phyloP scores from a whole-genome alignment of 352 stramenopile genomes.

The Globisporangium takayamanum region DNA sequence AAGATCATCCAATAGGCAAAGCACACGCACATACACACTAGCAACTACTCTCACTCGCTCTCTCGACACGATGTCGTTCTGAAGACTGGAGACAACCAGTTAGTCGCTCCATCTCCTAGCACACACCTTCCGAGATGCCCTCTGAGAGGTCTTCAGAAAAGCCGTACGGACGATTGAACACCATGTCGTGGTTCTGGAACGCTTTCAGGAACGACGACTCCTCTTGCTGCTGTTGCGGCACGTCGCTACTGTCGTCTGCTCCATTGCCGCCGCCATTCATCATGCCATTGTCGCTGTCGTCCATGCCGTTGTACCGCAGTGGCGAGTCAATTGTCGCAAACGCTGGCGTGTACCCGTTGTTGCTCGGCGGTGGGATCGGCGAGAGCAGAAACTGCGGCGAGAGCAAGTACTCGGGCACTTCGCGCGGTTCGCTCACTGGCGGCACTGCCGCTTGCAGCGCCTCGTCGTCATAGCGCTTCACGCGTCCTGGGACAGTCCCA shows the following conservation, averaged over 20 bases:
- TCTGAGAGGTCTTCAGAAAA: constrained; percentile 75
- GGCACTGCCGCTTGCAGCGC: background rate
- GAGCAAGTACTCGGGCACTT: constrained; percentile 32
- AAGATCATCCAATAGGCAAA: too few relatives aligned
- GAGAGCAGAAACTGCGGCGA: constrained; percentile 49
- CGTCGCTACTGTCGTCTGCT: background rate
- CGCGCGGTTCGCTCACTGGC: constrained; percentile 25
- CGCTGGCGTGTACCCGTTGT: constrained; percentile 22
- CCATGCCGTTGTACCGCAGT: constrained; percentile 26
- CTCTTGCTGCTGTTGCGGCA: constrained; percentile 14
- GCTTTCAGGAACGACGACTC: constrained; percentile 60
- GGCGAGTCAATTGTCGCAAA: constrained; percentile 45
- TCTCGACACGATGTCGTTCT: constrained; percentile 1
- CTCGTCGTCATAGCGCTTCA: constrained; percentile 6
- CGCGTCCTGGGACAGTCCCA: constrained; percentile 22
- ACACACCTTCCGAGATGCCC: constrained; percentile 72
- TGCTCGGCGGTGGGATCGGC: constrained; percentile 34
- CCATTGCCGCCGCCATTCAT: background rate
- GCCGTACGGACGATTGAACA: constrained; percentile 55
- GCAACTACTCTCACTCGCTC: background rate
- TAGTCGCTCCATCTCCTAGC: constrained; percentile 19
- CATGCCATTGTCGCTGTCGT: constrained; percentile 11
- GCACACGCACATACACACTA: too few relatives aligned
- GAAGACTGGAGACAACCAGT: too few relatives aligned
- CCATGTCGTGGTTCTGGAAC: constrained; percentile 54